Evolutionary conservation across 1,284 basidiomycete species (phyloP).

Genomic region (Xerocomus minutiporus): DNA sequence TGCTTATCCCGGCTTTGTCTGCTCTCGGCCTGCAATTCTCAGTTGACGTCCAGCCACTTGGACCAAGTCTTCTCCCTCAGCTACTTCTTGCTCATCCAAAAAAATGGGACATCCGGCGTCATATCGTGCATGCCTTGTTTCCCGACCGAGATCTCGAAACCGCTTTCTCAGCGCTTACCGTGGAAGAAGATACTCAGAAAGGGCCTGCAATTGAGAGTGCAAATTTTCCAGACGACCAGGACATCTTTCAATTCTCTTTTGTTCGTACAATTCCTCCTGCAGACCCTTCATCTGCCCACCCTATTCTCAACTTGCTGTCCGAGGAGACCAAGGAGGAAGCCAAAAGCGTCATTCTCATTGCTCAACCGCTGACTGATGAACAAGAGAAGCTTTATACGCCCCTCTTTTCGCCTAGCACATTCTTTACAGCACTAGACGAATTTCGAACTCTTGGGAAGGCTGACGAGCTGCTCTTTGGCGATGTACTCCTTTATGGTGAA

Average conservation of each 20-base stretch:
- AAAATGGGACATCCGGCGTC: constrained; percentile 17
- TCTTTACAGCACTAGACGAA: constrained; percentile 41
- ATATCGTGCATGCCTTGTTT: constrained; percentile 23
- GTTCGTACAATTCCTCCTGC: constrained; percentile 34
- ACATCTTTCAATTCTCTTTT: constrained; percentile 62
- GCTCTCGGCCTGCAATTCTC: constrained; percentile 25
- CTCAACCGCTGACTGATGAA: constrained; percentile 38
- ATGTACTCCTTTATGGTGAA: constrained; percentile 82
- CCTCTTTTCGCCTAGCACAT: constrained; percentile 50
- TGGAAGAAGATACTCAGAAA: constrained; percentile 35
- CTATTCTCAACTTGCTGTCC: constrained; percentile 21
- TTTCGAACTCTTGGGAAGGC: constrained; percentile 20
- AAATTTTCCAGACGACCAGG: constrained; percentile 45
- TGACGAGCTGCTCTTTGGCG: constrained; percentile 60
- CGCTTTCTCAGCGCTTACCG: constrained; percentile 49
- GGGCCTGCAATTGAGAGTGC: constrained; percentile 2
- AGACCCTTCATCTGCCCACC: constrained; percentile 13
- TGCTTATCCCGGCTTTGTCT: constrained; percentile 20
- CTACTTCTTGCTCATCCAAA: constrained; percentile 26
- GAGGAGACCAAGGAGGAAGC: constrained; percentile 29
- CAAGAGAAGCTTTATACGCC: constrained; percentile 42
- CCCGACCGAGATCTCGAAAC: constrained; percentile 18
- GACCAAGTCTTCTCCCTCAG: constrained; percentile 23
- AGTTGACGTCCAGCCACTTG: background rate
- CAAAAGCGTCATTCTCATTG: constrained; percentile 51